Evolutionary conservation across 495 filamentous ascomycete genomes (phyloP), one percentile per base, ranked within the genome.

Genomic region (Extremus antarcticus): DNA sequence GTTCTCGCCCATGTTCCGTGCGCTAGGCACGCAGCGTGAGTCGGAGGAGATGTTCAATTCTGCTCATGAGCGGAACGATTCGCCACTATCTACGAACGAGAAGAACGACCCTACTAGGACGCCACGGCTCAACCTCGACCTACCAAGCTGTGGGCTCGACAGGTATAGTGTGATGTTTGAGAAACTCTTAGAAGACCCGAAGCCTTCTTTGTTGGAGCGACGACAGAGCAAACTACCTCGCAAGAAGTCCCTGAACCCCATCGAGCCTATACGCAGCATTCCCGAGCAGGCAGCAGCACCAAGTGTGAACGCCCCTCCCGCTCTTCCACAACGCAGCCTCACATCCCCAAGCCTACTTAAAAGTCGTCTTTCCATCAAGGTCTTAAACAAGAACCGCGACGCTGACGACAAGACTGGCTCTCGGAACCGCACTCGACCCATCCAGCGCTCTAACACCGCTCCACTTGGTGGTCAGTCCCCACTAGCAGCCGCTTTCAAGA

Each of bases 121-220:
- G 24, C 59, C 59, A 20, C 46, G 43, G 38, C 70, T 97, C 32
- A 76, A 88, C 53, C 78, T 96, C 7, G 81, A 92, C 32, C 94
- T 97, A 38, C 91, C 91, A 0, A 74, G 77, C 32, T 76, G 87
- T 40, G 74, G 88, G 50, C 75, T 97, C 75, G 91, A 95, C 65
- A 75, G 91, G 21, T 97, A 95, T 59, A 94, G 88, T 55, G 79
- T 97, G 49, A 96, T 97, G 91, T 97, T 97, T 68, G 79, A 84
- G 46, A 82, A 78, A 43, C 76, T 95, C 9, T 73, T 95, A 48
- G 65, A 76, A 51, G 69, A 72, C 29, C 41, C 73, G 25, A 39
- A 50, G 45, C 78, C 63, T 19, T 72, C 76, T 0, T 71, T 87
- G 24, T 71, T 88, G 48, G 76, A 79, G 62, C 76, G 85, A 62